Percentiles rank a stretch among this genome's conserved stretches.
Evolutionary conservation across 768 basidiomycete species (phyloP).

Genomic region (Panellus pusillus): DNA sequence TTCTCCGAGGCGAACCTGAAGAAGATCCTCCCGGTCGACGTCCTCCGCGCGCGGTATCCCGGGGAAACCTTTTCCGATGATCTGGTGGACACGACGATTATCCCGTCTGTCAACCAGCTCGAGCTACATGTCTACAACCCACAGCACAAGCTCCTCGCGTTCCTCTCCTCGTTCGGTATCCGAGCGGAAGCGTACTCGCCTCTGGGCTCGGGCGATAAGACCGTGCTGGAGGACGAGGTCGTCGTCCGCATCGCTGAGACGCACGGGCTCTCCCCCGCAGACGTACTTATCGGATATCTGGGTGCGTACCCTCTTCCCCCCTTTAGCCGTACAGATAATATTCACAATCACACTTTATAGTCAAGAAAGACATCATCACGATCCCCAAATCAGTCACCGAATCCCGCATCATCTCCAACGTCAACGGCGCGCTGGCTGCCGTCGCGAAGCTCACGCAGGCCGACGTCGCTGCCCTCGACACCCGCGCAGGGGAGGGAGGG

Average conservation of each 20-base stretch:
- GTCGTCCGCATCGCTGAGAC: constrained; percentile 61
- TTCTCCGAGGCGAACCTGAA: constrained; percentile 68
- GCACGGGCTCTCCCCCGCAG: constrained; percentile 51
- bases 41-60: constrained; percentile 34
- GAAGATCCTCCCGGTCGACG: constrained; percentile 51
- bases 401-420: constrained; percentile 61
- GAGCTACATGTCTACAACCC: constrained; percentile 77
- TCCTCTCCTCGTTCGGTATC: constrained; percentile 65
- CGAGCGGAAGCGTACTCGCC: constrained; percentile 80
- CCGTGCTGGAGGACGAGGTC: constrained; percentile 62
- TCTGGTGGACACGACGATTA: constrained; percentile 44
- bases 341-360: constrained; percentile 30
- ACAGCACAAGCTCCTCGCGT: constrained; percentile 65
- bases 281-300: constrained; percentile 65
- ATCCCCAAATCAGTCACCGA: constrained; percentile 81
- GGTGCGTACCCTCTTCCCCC: constrained; percentile 47
- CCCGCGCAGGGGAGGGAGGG: constrained; percentile 49
- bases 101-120: constrained; percentile 40
- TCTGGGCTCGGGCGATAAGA: constrained; percentile 67
- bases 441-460: constrained; percentile 43
- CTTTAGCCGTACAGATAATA: constrained; percentile 4
- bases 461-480: constrained; percentile 59
- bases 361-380: constrained; percentile 61
- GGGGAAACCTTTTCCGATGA: constrained; percentile 66
- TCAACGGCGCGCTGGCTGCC: constrained; percentile 50